Evolutionary conservation across 768 basidiomycete genomes (phyloP), one percentile per base, ranked within the genome.

Genomic region (Ephemerocybe angulata): DNA sequence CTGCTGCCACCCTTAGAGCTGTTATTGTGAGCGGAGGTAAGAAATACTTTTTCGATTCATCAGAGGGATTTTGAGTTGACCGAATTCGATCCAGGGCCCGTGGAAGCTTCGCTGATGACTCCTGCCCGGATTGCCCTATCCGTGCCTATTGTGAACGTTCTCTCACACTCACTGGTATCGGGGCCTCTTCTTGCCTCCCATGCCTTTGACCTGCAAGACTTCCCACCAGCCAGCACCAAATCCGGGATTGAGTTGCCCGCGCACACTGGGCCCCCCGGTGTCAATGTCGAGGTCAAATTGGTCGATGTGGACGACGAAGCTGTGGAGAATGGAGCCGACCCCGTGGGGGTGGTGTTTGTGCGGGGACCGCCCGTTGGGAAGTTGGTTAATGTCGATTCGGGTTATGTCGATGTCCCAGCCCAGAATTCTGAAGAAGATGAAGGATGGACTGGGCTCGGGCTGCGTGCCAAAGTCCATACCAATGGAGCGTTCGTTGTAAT

Each of bases 221-320:
- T 92, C 66, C 76, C 80, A 3, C 61, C 67, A 4, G 53, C 57
- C 3, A 57, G 64, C 1, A 64, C 65, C 0, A 67, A 67, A n/a
- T 66, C 68, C 19, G 60, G 68, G 4, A 55, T 60, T 5, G 68
- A 72, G 33, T 52, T 66, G 1, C 61, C 69, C 28, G 76, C 78
- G 3, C 79, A 79, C 61, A 80, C 82, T 12, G 94, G 93, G 3
- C 86, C 93, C 3, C 94, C 95, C 2, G 81, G 84, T n/a, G 76
- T 86, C 52, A 95, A 95, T 62, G 75, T 93, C 0, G 95, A 97
- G 68, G 84, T 81, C 4, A 88, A 93, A 65, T 76, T 98, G n/a
- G 64, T 78, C 0, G 85, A 78, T 0, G 80, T 90, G 10, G 74
- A 86, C 40, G 90, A 95, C 52, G 75, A 73, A 1, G 67, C 69